Evolutionary conservation across 1,139 yeast species (phyloP).

Genomic region (Pichia sp.): DNA sequence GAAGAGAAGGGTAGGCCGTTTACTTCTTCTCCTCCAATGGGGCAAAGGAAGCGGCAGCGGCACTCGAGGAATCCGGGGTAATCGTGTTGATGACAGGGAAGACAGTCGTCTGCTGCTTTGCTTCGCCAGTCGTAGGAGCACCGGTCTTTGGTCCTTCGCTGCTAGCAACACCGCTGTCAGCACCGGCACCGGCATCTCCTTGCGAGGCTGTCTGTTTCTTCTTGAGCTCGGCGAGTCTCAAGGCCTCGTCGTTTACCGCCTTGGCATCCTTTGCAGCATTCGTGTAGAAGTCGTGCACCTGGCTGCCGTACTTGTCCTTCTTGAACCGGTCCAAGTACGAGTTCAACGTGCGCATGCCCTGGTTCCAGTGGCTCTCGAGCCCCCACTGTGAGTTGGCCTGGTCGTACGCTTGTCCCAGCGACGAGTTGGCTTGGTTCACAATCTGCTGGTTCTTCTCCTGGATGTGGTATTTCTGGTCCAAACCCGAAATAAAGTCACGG

Average conservation of each 20-base stretch:
- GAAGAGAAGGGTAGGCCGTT: too few species aligned
- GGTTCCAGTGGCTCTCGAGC: conserved; percentile 33
- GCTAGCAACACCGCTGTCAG: background rate
- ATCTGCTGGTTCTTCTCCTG: conserved; percentile 44
- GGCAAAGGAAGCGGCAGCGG: conserved; percentile 24
- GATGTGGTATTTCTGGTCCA: conserved; percentile 60
- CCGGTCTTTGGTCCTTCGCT: too few species aligned
- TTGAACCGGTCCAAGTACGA: conserved; percentile 45
- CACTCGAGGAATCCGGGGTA: conserved; percentile 23
- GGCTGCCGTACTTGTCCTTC: conserved; percentile 42
- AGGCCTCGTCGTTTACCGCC: conserved; percentile 70
- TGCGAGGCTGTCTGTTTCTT: conserved; percentile 23
- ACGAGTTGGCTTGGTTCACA: conserved; percentile 22
- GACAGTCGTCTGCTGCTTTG: conserved; percentile 2
- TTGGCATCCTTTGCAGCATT: conserved; percentile 51
- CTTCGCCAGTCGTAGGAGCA: background rate
- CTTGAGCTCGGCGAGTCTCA: conserved; percentile 60
- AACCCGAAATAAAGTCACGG: conserved; percentile 46
- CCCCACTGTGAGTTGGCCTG: conserved; percentile 38
- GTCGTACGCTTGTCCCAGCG: conserved; percentile 11
- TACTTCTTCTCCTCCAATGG: conserved; percentile 19
- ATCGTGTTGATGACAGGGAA: conserved; percentile 19
- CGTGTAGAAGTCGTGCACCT: conserved; percentile 49
- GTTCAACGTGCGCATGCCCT: conserved; percentile 36
- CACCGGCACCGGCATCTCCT: background rate